Evolutionary conservation across 1,139 yeast species (phyloP).

Genomic region (Zhuliangozyma parablackwelliae): DNA sequence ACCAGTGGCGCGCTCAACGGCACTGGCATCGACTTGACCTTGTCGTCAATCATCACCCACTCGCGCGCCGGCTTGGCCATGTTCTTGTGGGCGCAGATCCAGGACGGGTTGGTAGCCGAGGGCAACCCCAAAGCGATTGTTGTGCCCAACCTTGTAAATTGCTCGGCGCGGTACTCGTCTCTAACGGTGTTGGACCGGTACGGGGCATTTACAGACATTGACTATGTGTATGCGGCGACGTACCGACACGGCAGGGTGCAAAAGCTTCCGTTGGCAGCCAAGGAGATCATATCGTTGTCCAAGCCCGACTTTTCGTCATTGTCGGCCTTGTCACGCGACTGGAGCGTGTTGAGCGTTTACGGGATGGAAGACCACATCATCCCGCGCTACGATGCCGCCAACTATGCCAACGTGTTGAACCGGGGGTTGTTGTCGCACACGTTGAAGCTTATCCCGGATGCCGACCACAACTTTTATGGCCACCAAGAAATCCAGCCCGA

Average conservation of each 20-base stretch:
- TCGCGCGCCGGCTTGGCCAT: slow-evolving; percentile 80
- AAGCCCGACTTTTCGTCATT: slow-evolving; percentile 44
- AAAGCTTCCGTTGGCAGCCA: slow-evolving; percentile 36
- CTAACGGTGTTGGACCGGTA: slow-evolving; percentile 35
- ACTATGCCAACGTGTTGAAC: slow-evolving; percentile 53
- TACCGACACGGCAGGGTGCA: slow-evolving; percentile 49
- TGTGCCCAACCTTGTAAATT: slow-evolving; percentile 66
- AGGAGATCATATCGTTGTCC: slow-evolving; percentile 56
- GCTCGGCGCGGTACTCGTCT: slow-evolving; percentile 59
- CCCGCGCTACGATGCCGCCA: slow-evolving; percentile 59
- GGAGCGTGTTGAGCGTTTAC: slow-evolving; percentile 63
- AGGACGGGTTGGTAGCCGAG: slow-evolving; percentile 27
- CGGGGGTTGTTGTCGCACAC: slow-evolving; percentile 50
- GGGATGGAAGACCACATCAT: slow-evolving; percentile 66
- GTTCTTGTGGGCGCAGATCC: slow-evolving; percentile 62
- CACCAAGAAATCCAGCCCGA: slow-evolving; percentile 26
- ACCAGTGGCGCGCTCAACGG: slow-evolving; percentile 31
- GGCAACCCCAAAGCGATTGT: slow-evolving; percentile 25
- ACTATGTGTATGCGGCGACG: slow-evolving; percentile 12
- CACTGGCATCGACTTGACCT: slow-evolving; percentile 34
- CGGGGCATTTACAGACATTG: slow-evolving; percentile 15
- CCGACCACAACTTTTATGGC: slow-evolving; percentile 82
- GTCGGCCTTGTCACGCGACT: slow-evolving; percentile 38
- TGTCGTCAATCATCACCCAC: slow-evolving; percentile 64
- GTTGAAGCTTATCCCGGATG: slow-evolving; percentile 55